A percentile compares a stretch with the other conserved stretches of the same genome.
phyloP scores from a whole-genome alignment of 345 rosid species.

The Salix udensis region DNA sequence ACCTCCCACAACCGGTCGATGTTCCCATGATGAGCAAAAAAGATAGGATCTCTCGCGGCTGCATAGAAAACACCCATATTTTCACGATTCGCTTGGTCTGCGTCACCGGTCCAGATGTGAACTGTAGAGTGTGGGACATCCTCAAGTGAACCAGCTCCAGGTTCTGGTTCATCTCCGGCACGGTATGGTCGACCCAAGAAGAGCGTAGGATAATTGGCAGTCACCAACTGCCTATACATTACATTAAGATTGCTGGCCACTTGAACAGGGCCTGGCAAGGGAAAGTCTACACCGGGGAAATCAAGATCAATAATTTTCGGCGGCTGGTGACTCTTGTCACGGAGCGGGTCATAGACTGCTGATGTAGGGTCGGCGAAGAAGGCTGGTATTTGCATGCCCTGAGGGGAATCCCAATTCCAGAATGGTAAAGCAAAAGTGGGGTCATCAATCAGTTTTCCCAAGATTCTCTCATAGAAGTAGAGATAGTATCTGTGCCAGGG shows the following conservation, averaged over 20 bases:
- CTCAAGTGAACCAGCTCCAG: conserved; percentile 55
- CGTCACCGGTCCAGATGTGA: conserved; percentile 54
- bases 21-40: conserved; percentile 54
- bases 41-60: conserved; percentile 57
- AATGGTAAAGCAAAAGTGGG: conserved; percentile 54
- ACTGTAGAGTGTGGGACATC: conserved; percentile 48
- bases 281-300: conserved; percentile 22
- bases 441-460: conserved; percentile 51
- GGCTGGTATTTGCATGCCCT: conserved; percentile 55
- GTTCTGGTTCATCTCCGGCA: conserved; percentile 48
- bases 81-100: conserved; percentile 40
- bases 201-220: conserved; percentile 37
- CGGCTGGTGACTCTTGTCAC: conserved; percentile 37
- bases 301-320: conserved; percentile 46
- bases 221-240: conserved; percentile 65
- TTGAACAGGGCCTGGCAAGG: conserved; percentile 8
- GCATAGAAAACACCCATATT: conserved; percentile 68
- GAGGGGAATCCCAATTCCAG: conserved; percentile 64
- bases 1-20: conserved; percentile 57
- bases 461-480: conserved; percentile 50
- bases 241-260: conserved; percentile 36
- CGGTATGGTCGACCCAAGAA: conserved; percentile 51
- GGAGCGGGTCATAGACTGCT: conserved; percentile 36
- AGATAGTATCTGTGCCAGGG: conserved; percentile 61
- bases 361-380: conserved; percentile 39